Base-by-base conservation (phyloP, 1,284 basidiomycete species). In the Apiotrichum porosum region DNA sequence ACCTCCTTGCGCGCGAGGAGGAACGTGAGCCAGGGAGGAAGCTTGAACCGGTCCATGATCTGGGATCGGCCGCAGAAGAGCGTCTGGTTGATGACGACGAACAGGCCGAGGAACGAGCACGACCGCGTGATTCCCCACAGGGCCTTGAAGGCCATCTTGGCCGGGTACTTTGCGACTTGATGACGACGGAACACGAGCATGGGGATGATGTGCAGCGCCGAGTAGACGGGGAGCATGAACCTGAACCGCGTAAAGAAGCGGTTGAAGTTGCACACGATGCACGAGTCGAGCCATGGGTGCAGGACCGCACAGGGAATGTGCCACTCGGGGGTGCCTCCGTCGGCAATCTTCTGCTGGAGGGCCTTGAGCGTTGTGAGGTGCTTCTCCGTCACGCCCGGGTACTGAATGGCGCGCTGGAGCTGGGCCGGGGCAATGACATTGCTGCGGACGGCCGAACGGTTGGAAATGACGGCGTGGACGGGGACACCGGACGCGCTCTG, bases 121-220 rank as follows among this genome's bases (percentile, higher is more conserved):
- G 88, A 93, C 42, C 92, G 78, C 51, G 83, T 71, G 10, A 90
- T 91, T 9, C 91, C 91, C 63, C 81, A 72, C 0, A 80, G 74
- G 0, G 86, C 83, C 47, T 79, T 80, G 9, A 80, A 62, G 2
- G 92, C 72, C 72, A 88, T 83, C 30, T 73, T 76, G 14, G 77
- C 64, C 0, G 86, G 89, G 56, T 83, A 78, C 44, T 79, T 76
- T 47, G 54, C 42, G 42, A 73, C 57, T 22, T 63, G 57, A 35
- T 68, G 60, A 9, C 72, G 67, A 14, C 87, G 86, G 70, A 93
- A 88, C 15, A 92, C 74, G 12, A 92, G 72, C 52, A 83, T 78
- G 0, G 94, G 94, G 28, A 97, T 83, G 53, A 97, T 80, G 71
- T 97, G 91, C 35, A 98, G 75, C 0, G 90, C 91, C 18, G 88